Conservation (phyloP, 305 asterid species). For the Solanum hybrid region DNA sequence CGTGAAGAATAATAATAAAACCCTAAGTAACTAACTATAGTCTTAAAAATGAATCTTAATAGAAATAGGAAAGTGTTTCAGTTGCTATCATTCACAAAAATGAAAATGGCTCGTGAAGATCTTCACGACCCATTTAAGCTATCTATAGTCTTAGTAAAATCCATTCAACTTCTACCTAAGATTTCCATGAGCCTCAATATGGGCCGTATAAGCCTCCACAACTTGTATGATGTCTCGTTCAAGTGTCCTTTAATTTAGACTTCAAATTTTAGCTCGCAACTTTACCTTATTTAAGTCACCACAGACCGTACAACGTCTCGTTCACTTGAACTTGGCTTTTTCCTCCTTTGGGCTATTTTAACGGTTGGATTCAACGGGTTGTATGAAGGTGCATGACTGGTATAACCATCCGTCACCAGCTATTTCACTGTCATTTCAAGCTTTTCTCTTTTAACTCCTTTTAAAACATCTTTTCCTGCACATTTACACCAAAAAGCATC, state of each 20-base stretch:
- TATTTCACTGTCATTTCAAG: background rate
- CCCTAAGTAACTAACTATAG: too few relatives aligned
- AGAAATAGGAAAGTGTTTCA: too few relatives aligned
- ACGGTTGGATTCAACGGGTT: background rate
- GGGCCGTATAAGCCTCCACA: background rate
- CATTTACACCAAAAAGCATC: background rate
- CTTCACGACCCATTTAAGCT: background rate
- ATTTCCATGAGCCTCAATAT: background rate
- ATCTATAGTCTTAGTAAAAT: too few relatives aligned
- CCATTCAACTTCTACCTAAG: background rate
- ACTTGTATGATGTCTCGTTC: background rate
- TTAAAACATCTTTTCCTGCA: background rate
- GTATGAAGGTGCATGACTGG: background rate
- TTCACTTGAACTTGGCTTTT: background rate
- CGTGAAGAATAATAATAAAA: too few relatives aligned
- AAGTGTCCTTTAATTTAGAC: background rate
- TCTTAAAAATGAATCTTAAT: too few relatives aligned
- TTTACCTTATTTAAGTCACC: background rate
- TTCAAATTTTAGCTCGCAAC: background rate
- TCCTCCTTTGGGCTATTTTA: background rate
- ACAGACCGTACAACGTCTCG: accelerated
- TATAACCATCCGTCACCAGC: background rate
- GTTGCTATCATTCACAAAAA: too few relatives aligned
- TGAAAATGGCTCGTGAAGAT: too few relatives aligned
- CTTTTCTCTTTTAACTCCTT: background rate